A percentile compares a stretch with the other conserved stretches of the same genome.
Evolutionary conservation across 2,329 filamentous ascomycete genomes (phyloP).

Genomic region (Ustilaginoidea virens): DNA sequence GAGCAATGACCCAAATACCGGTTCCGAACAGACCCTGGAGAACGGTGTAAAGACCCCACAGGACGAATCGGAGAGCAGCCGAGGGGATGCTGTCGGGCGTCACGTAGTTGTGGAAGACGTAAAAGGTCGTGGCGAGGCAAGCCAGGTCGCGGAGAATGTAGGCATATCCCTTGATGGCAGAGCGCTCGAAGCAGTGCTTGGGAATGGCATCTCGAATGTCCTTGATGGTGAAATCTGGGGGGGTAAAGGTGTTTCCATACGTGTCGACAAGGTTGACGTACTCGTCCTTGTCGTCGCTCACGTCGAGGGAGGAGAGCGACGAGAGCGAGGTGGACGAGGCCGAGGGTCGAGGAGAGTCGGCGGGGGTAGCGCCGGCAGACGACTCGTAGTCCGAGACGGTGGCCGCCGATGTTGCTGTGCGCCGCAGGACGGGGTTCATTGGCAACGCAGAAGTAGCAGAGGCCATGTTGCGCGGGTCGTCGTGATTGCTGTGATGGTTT

Average conservation of each 20-base stretch:
- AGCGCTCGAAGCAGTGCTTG: slow-evolving; percentile 91
- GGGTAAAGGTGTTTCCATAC: slow-evolving; percentile 85
- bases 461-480: too few species aligned
- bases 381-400: slow-evolving; percentile 35
- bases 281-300: slow-evolving; percentile 19
- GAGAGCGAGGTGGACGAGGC: slow-evolving; percentile 86
- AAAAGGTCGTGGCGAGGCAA: slow-evolving; percentile 63
- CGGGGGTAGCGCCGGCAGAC: slow-evolving; percentile 41
- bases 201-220: slow-evolving; percentile 94
- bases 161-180: slow-evolving; percentile 53
- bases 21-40: slow-evolving; percentile 88
- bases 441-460: slow-evolving; percentile 27
- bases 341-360: slow-evolving; percentile 43
- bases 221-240: slow-evolving; percentile 95
- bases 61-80: slow-evolving; percentile 45
- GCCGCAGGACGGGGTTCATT: slow-evolving; percentile 28
- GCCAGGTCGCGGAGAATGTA: slow-evolving; percentile 77
- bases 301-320: slow-evolving; percentile 58
- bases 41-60: slow-evolving; percentile 55
- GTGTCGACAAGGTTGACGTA: slow-evolving; percentile 69
- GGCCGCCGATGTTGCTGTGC: slow-evolving; percentile 31
- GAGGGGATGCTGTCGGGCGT: slow-evolving; percentile 72
- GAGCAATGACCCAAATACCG: slow-evolving; percentile 88
- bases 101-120: slow-evolving; percentile 76
- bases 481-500: too few species aligned